These are phyloP conservation scores for Ganoderma multipileum DNA, from an alignment of 1,284 basidiomycete species.

Conservation along the genomic window DNA sequence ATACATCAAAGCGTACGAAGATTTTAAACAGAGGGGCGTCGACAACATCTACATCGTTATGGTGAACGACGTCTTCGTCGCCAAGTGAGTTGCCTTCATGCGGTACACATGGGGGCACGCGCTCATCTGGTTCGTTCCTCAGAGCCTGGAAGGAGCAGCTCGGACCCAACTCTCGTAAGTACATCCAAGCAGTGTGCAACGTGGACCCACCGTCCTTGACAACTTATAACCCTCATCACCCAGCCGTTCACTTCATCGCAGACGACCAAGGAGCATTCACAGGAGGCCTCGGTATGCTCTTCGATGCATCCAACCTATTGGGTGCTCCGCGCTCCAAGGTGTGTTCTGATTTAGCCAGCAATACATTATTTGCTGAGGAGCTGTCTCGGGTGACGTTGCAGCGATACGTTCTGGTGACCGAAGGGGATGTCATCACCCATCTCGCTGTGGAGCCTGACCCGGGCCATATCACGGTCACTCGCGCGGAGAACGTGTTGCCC, in stretches of 20 bases:
- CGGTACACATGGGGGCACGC: background rate
- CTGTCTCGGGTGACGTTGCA: slow-evolving; percentile 30
- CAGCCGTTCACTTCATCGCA: slow-evolving; percentile 68
- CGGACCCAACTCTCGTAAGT: slow-evolving; percentile 58
- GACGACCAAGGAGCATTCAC: slow-evolving; percentile 71
- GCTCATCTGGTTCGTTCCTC: slow-evolving; percentile 1
- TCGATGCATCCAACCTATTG: slow-evolving; percentile 67
- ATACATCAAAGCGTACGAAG: slow-evolving; percentile 65
- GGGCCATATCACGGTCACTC: slow-evolving; percentile 60
- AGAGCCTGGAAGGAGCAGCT: slow-evolving; percentile 79
- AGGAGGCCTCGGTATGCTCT: slow-evolving; percentile 64
- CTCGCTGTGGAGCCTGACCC: slow-evolving; percentile 67
- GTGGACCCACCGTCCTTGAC: background rate
- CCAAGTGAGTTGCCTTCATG: slow-evolving; percentile 49
- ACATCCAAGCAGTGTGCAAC: background rate
- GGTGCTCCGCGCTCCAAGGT: slow-evolving; percentile 75
- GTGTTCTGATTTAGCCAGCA: slow-evolving; percentile 11
- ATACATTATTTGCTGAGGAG: background rate
- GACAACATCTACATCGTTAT: slow-evolving; percentile 71
- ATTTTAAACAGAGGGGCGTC: slow-evolving; percentile 76
- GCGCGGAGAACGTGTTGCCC: slow-evolving; percentile 64
- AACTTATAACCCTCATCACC: background rate
- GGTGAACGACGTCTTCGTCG: slow-evolving; percentile 77
- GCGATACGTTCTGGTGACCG: slow-evolving; percentile 65
- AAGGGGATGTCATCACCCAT: slow-evolving; percentile 60